Evolutionary conservation across 345 rosid species (phyloP).

Genomic region (Noccaea bulbosa): DNA sequence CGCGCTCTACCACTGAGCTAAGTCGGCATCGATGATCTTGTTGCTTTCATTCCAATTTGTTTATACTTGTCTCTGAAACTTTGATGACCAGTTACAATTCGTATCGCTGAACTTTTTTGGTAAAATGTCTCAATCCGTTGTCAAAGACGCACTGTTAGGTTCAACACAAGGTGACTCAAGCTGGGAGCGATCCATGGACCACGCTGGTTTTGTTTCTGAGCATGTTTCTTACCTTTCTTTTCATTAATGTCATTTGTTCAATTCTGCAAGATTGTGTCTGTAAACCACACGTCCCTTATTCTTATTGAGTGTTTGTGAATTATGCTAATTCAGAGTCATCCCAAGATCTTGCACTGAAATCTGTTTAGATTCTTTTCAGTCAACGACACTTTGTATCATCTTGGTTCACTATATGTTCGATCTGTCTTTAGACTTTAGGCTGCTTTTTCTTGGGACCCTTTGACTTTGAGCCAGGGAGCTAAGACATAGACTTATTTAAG

Average conservation of each 20-base stretch:
- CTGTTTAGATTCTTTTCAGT: constrained; percentile 16
- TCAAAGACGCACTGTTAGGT: too few species aligned
- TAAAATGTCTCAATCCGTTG: too few species aligned
- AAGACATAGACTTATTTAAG: constrained; percentile 9
- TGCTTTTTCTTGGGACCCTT: constrained; percentile 27
- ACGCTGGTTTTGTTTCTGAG: not conserved
- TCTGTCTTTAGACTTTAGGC: constrained; percentile 29
- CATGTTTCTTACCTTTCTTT: not conserved
- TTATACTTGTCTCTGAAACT: too few species aligned
- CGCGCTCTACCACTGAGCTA: too few species aligned
- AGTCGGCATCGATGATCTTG: too few species aligned
- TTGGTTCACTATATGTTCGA: constrained; percentile 25
- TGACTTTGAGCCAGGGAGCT: constrained; percentile 35
- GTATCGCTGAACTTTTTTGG: too few species aligned
- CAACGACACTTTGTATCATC: constrained; percentile 20
- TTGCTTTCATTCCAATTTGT: too few species aligned
- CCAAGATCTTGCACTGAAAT: constrained; percentile 5
- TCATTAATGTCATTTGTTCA: not conserved
- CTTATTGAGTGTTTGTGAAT: not conserved
- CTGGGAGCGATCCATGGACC: too few species aligned
- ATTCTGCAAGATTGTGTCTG: not conserved
- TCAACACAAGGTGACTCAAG: too few species aligned
- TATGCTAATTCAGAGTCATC: not conserved
- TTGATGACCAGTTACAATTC: too few species aligned
- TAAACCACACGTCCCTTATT: not conserved